A percentile compares a stretch with the other conserved stretches of the same genome.
These are phyloP conservation scores for Talaromyces proteolyticus DNA, from an alignment of 495 filamentous ascomycete genomes.

Conservation along the genomic window DNA sequence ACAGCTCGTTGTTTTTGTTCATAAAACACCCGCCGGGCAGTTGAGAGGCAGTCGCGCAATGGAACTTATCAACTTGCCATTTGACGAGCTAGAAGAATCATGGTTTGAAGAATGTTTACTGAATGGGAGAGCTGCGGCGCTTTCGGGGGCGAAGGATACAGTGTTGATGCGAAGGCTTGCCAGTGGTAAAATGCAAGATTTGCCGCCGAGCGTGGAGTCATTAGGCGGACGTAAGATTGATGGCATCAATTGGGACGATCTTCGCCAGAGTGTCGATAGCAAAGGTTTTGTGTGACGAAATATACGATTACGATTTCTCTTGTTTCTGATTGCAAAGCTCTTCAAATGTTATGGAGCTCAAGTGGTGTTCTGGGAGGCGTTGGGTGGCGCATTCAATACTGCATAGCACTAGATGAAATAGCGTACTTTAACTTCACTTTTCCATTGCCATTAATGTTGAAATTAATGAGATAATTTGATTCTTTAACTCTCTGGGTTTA, in stretches of 20 bases:
- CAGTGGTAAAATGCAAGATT: slow-evolving; percentile 39
- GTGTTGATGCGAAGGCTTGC: slow-evolving; percentile 62
- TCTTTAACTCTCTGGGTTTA: no score
- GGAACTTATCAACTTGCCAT: slow-evolving; percentile 66
- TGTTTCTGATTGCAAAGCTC: neutral
- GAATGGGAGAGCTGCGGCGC: slow-evolving; percentile 52
- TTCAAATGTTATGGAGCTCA: no score
- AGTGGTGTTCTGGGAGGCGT: no score
- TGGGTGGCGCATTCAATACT: no score
- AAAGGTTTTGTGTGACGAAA: neutral
- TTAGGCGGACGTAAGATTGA: slow-evolving; percentile 43
- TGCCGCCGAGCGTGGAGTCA: slow-evolving; percentile 30
- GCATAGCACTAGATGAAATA: no score
- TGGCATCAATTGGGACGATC: slow-evolving; percentile 47
- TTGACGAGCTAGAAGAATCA: slow-evolving; percentile 59
- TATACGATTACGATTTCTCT: neutral
- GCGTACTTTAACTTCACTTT: no score
- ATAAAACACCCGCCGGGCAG: slow-evolving; percentile 37
- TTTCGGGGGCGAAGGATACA: slow-evolving; percentile 60
- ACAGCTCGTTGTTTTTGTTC: slow-evolving; percentile 57
- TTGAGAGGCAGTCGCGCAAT: slow-evolving; percentile 49
- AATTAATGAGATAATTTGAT: no score
- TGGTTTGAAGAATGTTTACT: slow-evolving; percentile 66
- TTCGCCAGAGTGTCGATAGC: slow-evolving; percentile 27
- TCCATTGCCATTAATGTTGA: no score